Evolutionary conservation across 495 filamentous ascomycete genomes (phyloP).

Genomic region (Neurospora cerealis): DNA sequence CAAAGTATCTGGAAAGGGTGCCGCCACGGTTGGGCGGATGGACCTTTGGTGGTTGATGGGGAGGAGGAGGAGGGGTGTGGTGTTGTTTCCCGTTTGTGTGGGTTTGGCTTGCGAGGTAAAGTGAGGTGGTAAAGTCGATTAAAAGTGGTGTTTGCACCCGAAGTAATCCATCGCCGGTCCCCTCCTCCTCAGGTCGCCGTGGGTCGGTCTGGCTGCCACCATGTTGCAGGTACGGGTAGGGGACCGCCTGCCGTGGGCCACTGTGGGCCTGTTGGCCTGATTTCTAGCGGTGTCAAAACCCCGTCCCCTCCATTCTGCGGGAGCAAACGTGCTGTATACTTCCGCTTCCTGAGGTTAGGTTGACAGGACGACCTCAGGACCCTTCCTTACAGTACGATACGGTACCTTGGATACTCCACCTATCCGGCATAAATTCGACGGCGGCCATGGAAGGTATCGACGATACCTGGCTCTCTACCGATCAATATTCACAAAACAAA

Average conservation of each 20-base stretch:
- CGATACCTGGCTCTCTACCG: background rate
- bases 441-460: background rate
- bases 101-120: background rate
- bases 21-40: slow-evolving; percentile 2
- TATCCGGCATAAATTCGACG: background rate
- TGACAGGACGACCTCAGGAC: background rate
- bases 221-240: background rate
- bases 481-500: background rate
- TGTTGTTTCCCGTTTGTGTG: slow-evolving; percentile 2
- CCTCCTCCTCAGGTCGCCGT: background rate
- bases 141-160: background rate
- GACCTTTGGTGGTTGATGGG: slow-evolving; percentile 1
- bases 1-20: background rate
- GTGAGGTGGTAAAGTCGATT: background rate
- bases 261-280: background rate
- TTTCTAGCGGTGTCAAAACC: background rate
- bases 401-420: background rate
- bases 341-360: background rate
- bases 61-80: background rate
- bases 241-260: background rate
- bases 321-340: background rate
- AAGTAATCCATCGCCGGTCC: background rate
- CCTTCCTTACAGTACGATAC: background rate
- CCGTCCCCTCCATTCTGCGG: background rate
- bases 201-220: background rate